These are phyloP conservation scores for Boletus fagicola DNA, from an alignment of 768 basidiomycete genomes.

Conservation along the genomic window DNA sequence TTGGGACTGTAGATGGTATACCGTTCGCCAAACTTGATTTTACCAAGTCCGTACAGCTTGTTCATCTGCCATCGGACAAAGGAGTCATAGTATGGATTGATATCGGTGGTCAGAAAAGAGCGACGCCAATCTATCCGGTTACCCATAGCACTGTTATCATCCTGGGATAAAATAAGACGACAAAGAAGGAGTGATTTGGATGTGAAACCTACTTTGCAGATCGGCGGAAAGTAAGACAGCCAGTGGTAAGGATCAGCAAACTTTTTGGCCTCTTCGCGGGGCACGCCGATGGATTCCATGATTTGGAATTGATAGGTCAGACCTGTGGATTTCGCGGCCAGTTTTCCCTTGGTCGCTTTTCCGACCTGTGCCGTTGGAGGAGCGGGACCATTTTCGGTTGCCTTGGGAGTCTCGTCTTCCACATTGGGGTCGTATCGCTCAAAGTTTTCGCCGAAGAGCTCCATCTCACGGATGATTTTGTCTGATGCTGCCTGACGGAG, in stretches of 20 bases:
- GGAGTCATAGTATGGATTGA: constrained; percentile 95
- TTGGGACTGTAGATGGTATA: constrained; percentile 99
- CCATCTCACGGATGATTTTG: constrained; percentile 96
- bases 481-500: constrained; percentile 83
- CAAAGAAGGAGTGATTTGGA: background rate
- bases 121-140: constrained; percentile 97
- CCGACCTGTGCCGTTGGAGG: constrained; percentile 50
- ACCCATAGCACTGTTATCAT: constrained; percentile 84
- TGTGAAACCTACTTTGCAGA: constrained; percentile 65
- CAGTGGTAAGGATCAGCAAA: constrained; percentile 96
- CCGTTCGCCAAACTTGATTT: constrained; percentile 97
- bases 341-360: constrained; percentile 95
- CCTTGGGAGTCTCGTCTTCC: constrained; percentile 44
- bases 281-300: constrained; percentile 91
- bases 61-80: constrained; percentile 99
- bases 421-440: constrained; percentile 49
- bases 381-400: constrained; percentile 41
- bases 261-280: constrained; percentile 86
- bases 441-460: constrained; percentile 90
- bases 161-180: constrained; percentile 28
- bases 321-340: constrained; percentile 90
- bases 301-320: constrained; percentile 98
- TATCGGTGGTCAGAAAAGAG: constrained; percentile 89
- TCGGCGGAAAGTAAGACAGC: constrained; percentile 94
- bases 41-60: constrained; percentile 79